phyloP scores from a whole-genome alignment of 164 flowering plant species.

The Cinnamomum chago region DNA sequence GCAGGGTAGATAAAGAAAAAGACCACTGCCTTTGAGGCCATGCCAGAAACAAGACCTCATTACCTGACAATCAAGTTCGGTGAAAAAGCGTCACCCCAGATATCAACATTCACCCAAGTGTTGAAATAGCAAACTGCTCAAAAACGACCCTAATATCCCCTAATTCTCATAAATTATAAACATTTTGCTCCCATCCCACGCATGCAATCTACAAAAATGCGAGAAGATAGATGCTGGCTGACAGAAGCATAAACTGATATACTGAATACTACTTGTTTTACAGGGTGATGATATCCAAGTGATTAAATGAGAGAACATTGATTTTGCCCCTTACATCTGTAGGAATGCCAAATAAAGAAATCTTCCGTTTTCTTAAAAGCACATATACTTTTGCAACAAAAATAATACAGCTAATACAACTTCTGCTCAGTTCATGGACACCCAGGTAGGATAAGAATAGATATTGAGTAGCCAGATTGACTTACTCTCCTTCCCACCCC shows the following conservation, averaged over 20 bases:
- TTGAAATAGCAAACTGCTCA: too few species aligned
- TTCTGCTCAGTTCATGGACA: background rate
- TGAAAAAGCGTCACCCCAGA: too few species aligned
- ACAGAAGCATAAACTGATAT: background rate
- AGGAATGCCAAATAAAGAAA: background rate
- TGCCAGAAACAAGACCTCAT: too few species aligned
- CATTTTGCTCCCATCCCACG: too few species aligned
- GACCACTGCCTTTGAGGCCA: too few species aligned
- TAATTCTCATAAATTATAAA: too few species aligned
- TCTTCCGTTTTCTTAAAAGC: background rate
- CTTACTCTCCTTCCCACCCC: conserved; percentile 71
- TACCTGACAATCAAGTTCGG: too few species aligned
- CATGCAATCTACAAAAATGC: background rate
- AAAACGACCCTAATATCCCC: too few species aligned
- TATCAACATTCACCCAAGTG: too few species aligned
- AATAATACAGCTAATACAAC: background rate
- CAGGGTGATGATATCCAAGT: background rate
- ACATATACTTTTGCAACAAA: background rate
- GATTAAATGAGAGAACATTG: background rate
- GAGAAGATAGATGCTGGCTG: background rate
- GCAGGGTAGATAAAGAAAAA: too few species aligned
- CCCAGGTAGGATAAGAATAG: too few species aligned
- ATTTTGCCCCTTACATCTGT: background rate
- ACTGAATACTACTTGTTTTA: too few species aligned
- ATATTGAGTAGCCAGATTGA: background rate